A percentile compares a stretch with the other conserved stretches of the same genome.
These are phyloP conservation scores for Heliocybe sulcata DNA, from an alignment of 1,284 basidiomycete genomes.

Conservation along the genomic window DNA sequence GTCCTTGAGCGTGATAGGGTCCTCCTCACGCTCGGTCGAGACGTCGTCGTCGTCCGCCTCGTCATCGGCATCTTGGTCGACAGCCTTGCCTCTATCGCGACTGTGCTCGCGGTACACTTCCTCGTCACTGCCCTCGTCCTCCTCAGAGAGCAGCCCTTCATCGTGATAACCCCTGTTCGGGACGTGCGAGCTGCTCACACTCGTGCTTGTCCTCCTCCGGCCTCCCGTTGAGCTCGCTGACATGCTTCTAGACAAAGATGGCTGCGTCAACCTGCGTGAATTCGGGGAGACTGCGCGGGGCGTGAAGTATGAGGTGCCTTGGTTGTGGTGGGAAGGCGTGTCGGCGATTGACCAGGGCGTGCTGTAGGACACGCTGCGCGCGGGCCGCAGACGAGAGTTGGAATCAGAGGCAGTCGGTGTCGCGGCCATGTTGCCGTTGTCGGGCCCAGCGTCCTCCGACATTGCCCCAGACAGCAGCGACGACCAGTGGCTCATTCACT, in stretches of 20 bases:
- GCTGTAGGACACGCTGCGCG: slow-evolving; percentile 41
- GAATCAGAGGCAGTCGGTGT: not conserved
- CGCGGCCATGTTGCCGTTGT: no score
- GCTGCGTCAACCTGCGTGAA: slow-evolving; percentile 28
- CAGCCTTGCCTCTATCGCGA: not conserved
- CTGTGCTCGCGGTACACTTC: not conserved
- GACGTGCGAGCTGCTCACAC: slow-evolving; percentile 1
- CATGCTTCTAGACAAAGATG: slow-evolving; percentile 24
- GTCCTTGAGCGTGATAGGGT: slow-evolving; percentile 93
- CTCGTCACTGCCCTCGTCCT: not conserved
- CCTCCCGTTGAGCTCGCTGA: not conserved
- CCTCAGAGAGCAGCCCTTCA: not conserved
- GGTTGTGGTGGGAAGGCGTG: slow-evolving; percentile 55
- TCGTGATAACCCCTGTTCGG: not conserved
- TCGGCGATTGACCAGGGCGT: slow-evolving; percentile 50
- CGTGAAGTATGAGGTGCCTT: slow-evolving; percentile 61
- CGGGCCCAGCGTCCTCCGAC: no score
- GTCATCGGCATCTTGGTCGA: slow-evolving; percentile 19
- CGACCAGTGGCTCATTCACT: no score
- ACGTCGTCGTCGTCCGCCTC: slow-evolving; percentile 28
- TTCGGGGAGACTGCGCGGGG: slow-evolving; percentile 30
- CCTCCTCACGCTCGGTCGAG: slow-evolving; percentile 48
- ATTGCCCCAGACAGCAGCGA: no score
- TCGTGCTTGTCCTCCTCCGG: not conserved
- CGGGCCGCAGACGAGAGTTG: slow-evolving; percentile 26